These are phyloP conservation scores for Geosmithia flava DNA, from an alignment of 2,329 filamentous ascomycete genomes.

Conservation along the genomic window DNA sequence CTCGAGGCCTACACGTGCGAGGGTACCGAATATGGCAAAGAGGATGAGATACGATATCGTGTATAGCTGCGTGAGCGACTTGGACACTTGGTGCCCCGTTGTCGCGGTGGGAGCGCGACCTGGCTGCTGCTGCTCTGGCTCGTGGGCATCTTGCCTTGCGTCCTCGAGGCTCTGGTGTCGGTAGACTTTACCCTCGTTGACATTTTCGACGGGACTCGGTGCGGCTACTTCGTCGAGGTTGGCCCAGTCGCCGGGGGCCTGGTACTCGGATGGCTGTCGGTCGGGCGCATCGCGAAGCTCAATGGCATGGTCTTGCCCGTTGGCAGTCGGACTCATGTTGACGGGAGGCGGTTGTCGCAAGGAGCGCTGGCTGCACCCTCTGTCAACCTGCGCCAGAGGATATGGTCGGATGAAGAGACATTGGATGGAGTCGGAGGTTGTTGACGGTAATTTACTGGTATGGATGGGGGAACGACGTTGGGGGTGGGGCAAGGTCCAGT, in stretches of 20 bases:
- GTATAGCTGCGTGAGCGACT: constrained; percentile 46
- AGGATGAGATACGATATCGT: constrained; percentile 73
- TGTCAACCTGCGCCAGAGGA: no score
- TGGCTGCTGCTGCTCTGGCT: background rate
- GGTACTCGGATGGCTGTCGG: constrained; percentile 4
- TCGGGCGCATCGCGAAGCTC: background rate
- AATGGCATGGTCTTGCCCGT: no score
- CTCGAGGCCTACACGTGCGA: constrained; percentile 70
- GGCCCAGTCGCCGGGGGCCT: constrained; percentile 17
- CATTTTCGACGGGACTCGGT: constrained; percentile 12
- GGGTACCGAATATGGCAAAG: constrained; percentile 74
- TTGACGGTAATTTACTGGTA: background rate
- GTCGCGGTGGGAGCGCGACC: background rate
- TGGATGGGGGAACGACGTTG: background rate
- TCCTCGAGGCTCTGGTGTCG: constrained; percentile 7
- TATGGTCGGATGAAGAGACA: no score
- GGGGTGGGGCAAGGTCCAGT: background rate
- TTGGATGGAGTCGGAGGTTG: no score
- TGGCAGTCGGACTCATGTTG: background rate
- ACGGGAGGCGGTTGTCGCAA: no score
- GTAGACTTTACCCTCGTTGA: constrained; percentile 4
- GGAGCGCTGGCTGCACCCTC: no score
- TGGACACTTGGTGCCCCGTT: constrained; percentile 23
- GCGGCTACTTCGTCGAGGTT: constrained; percentile 30
- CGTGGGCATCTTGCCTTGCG: background rate